Evolutionary conservation across 2,329 filamentous ascomycete species (phyloP).

Genomic region (Ophiostoma sp.): DNA sequence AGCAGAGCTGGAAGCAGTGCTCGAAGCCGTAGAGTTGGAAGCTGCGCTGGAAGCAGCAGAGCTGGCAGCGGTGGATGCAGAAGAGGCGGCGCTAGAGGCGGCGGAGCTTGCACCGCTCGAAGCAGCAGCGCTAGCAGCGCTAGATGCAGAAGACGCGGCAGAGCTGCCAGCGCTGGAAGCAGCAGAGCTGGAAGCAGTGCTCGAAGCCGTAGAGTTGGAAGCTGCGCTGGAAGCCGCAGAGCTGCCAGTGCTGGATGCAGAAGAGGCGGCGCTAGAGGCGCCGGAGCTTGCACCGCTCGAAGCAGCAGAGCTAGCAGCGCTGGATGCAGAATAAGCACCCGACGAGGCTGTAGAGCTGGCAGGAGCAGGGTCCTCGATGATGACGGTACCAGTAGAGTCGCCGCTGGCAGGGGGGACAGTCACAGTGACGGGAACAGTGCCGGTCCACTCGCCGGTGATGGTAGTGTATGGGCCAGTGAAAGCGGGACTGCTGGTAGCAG

Average conservation of each 20-base stretch:
- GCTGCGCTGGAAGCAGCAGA: too few relatives aligned
- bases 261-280: not conserved
- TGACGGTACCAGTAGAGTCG: conserved; percentile 23
- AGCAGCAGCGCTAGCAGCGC: not conserved
- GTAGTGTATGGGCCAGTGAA: conserved; percentile 25
- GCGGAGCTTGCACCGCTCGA: not conserved
- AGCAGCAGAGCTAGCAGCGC: not conserved
- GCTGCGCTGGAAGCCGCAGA: too few relatives aligned
- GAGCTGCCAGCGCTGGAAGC: not conserved
- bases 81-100: not conserved
- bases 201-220: too few relatives aligned
- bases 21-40: too few relatives aligned
- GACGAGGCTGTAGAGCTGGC: not conserved
- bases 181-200: too few relatives aligned
- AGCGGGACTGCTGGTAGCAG: not conserved
- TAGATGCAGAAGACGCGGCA: not conserved
- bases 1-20: too few relatives aligned
- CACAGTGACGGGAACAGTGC: conserved; percentile 18
- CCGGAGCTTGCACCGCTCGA: not conserved
- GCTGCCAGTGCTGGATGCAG: not conserved
- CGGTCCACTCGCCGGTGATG: conserved; percentile 22
- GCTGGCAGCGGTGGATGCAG: not conserved
- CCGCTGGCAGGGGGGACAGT: conserved; percentile 22
- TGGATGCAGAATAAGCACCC: not conserved
- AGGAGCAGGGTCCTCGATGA: conserved; percentile 18